These are phyloP conservation scores for Eucalyptus melliodora DNA, from an alignment of 345 rosid species.

Conservation along the genomic window DNA sequence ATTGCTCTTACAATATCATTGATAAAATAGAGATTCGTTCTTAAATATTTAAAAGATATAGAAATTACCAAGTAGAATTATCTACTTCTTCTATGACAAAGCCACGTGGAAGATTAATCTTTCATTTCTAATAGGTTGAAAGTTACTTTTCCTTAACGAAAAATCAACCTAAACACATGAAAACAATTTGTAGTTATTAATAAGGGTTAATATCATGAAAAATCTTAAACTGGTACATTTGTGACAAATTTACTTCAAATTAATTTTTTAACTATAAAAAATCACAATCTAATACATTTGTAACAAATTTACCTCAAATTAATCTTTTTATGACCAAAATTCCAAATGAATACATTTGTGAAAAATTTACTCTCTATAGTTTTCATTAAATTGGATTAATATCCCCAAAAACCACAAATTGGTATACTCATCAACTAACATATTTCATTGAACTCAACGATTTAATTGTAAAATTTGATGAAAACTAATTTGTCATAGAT, in stretches of 20 bases:
- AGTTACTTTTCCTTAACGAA: not conserved
- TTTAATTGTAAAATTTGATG: too few relatives aligned
- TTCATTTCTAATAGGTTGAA: not conserved
- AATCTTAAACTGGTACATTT: accelerated
- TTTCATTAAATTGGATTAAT: too few relatives aligned
- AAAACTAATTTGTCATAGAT: accelerated
- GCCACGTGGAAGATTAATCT: not conserved
- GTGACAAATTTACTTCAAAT: too few relatives aligned
- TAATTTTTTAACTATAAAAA: too few relatives aligned
- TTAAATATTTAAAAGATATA: not conserved
- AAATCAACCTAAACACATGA: not conserved
- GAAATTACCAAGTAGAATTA: too few relatives aligned
- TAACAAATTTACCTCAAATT: accelerated
- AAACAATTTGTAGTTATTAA: too few relatives aligned
- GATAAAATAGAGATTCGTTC: not conserved
- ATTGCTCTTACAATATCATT: too few relatives aligned
- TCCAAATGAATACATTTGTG: accelerated
- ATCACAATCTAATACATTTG: accelerated
- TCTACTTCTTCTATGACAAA: not conserved
- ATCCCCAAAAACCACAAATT: accelerated
- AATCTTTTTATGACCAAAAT: too few relatives aligned
- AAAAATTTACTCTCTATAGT: too few relatives aligned
- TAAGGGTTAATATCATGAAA: accelerated
- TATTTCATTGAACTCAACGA: too few relatives aligned
- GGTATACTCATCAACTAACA: accelerated